These are phyloP conservation scores for Xylariaceae sp. DNA, from an alignment of 2,329 filamentous ascomycete genomes.

Conservation along the genomic window DNA sequence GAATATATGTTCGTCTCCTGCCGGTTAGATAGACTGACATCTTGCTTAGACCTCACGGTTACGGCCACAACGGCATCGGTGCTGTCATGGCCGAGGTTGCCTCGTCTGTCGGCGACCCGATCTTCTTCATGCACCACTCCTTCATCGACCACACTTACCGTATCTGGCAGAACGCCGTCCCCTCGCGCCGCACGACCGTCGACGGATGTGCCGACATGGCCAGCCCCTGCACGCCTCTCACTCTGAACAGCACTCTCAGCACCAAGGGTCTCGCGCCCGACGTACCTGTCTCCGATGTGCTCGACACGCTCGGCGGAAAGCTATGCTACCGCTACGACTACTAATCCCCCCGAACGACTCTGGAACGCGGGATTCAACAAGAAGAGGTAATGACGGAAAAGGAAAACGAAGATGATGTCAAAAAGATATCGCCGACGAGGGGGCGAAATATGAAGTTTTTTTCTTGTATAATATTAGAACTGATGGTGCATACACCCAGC, in stretches of 20 bases:
- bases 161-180: constrained; percentile 32
- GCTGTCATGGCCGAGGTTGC: constrained; percentile 34
- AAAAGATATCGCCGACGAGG: no score
- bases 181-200: constrained; percentile 26
- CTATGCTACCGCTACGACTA: constrained; percentile 33
- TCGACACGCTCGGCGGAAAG: constrained; percentile 28
- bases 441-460: no score
- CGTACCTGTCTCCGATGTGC: constrained; percentile 22
- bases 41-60: constrained; percentile 31
- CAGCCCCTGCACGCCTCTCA: constrained; percentile 28
- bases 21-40: constrained; percentile 14
- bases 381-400: background rate
- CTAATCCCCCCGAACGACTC: constrained; percentile 12
- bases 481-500: no score
- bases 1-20: background rate
- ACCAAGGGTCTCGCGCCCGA: constrained; percentile 27
- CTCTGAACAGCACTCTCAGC: constrained; percentile 25
- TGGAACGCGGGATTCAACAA: background rate
- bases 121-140: constrained; percentile 34
- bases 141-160: constrained; percentile 34
- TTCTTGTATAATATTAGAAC: no score
- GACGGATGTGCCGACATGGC: constrained; percentile 27
- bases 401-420: no score
- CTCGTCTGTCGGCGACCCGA: constrained; percentile 32
- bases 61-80: constrained; percentile 34